Evolutionary conservation across 768 basidiomycete genomes (phyloP).

Genomic region (Mycena rosella): DNA sequence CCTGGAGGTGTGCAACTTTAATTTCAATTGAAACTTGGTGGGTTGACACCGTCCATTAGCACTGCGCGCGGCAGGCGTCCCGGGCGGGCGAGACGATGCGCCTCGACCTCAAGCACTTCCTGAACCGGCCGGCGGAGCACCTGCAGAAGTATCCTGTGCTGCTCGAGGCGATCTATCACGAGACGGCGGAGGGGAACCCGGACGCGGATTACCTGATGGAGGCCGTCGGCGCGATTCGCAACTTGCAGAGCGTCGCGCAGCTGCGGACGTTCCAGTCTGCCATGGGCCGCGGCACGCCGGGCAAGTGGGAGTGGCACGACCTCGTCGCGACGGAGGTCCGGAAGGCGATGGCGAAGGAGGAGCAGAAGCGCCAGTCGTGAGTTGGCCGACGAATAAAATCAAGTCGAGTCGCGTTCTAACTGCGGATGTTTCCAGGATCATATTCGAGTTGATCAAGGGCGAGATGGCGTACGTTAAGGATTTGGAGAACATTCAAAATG

Average conservation of each 20-base stretch:
- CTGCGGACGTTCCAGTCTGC: conserved; percentile 91
- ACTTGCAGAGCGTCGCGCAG: conserved; percentile 83
- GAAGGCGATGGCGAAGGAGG: conserved; percentile 75
- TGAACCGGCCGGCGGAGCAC: conserved; percentile 85
- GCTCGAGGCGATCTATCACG: conserved; percentile 87
- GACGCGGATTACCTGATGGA: conserved; percentile 86
- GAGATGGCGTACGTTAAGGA: conserved; percentile 97
- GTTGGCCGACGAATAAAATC: conserved; percentile 40
- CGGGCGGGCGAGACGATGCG: conserved; percentile 52
- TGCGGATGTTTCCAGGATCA: conserved; percentile 65
- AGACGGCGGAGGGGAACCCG: conserved; percentile 84
- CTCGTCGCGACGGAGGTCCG: conserved; percentile 79
- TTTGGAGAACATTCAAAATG: conserved; percentile 85
- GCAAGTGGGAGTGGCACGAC: conserved; percentile 93
- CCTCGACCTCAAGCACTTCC: conserved; percentile 81
- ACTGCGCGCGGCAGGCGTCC: conserved; percentile 56
- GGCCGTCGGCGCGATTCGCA: conserved; percentile 87
- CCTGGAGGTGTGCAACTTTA: conserved; percentile 73
- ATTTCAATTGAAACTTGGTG: neutral
- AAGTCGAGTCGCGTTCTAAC: too few relatives aligned
- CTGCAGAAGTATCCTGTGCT: conserved; percentile 87
- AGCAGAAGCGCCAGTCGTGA: conserved; percentile 88
- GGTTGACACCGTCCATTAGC: conserved; percentile 42
- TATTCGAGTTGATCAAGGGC: conserved; percentile 95
- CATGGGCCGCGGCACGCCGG: conserved; percentile 84